These are phyloP conservation scores for Aspergillus asperescens DNA, from an alignment of 495 filamentous ascomycete species.

Conservation along the genomic window DNA sequence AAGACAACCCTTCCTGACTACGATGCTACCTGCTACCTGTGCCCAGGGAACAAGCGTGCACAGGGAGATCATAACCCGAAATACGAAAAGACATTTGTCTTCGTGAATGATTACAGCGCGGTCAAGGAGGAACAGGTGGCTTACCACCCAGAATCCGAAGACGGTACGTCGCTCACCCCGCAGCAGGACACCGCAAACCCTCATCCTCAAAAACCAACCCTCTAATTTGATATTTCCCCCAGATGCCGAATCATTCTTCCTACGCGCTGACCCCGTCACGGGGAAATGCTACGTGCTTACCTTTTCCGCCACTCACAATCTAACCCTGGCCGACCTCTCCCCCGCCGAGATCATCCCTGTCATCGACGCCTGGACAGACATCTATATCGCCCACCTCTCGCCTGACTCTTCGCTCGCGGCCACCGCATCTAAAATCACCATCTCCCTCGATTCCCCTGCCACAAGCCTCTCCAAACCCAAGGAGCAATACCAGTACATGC, in stretches of 20 bases:
- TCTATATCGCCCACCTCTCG: constrained; percentile 78
- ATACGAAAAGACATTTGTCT: constrained; percentile 84
- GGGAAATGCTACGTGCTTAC: constrained; percentile 98
- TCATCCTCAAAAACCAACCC: not conserved
- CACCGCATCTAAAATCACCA: constrained; percentile 39
- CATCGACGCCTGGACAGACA: constrained; percentile 78
- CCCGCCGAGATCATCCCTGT: constrained; percentile 65
- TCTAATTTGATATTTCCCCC: not conserved
- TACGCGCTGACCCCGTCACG: constrained; percentile 78
- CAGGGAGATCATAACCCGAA: constrained; percentile 83
- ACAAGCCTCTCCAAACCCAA: constrained; percentile 49
- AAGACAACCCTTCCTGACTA: constrained; percentile 72
- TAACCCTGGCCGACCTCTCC: constrained; percentile 83
- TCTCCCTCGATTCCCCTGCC: constrained; percentile 45
- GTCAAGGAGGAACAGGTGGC: constrained; percentile 87
- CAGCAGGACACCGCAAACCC: not conserved
- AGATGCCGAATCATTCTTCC: constrained; percentile 73
- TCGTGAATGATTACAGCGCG: constrained; percentile 96
- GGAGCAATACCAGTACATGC: constrained; percentile 91
- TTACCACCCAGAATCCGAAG: constrained; percentile 51
- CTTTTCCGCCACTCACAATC: constrained; percentile 83
- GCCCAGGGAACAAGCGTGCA: constrained; percentile 88
- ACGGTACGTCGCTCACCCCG: constrained; percentile 33
- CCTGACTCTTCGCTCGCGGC: constrained; percentile 60
- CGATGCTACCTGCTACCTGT: constrained; percentile 92